Evolutionary conservation across 2,329 filamentous ascomycete species (phyloP), one percentile per base, ranked within the genome.

Genomic region (Aciculosporium take): DNA sequence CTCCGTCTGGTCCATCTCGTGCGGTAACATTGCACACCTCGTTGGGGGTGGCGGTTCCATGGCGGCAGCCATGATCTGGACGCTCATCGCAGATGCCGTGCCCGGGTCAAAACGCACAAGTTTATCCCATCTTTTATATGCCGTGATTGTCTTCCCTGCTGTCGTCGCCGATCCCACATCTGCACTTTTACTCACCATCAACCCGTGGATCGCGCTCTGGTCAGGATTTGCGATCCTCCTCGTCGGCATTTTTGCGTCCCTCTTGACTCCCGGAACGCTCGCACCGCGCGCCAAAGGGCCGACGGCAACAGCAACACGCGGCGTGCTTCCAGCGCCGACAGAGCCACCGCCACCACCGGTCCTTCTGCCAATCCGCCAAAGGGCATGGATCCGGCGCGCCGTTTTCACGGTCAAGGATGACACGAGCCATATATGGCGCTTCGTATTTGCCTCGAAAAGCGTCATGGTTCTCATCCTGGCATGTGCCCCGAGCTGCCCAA

Each of bases 231-330:
- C 40, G 1, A 43, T 59, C 10, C 45, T 62, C 12, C 7, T 55
- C 1, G 10, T 60, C 1, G 54, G 55, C 5, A 53, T 57, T 1
- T 9, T 56, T 0, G 45, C 57, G 1, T 45, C 59, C 2, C 46
- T 59, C 1, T 42, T 61, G 13, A 50, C 69, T 0, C 67, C 67
- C 0, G 67, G 70, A 52, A 71, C 67, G 1, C 51, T 67, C 12
- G 45, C 53, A 0, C 49, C 65, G n/a, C 49, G n/a, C 49, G 56
- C 6, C 55, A 48, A 24, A 51, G 49, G 10, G 55, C 53, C 0
- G 56, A 62, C 20, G 47, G 42, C 15, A 48, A 49, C 39, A 47
- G 42, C 15, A 48, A 49, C 39, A 44, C 45, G 17, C 44, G 42
- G 12, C 33, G 42, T 17, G 29, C 45, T n/a, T 34, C 44, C 4